phyloP scores from a whole-genome alignment of 2,329 filamentous ascomycete genomes.

The Diaporthe caulivora region DNA sequence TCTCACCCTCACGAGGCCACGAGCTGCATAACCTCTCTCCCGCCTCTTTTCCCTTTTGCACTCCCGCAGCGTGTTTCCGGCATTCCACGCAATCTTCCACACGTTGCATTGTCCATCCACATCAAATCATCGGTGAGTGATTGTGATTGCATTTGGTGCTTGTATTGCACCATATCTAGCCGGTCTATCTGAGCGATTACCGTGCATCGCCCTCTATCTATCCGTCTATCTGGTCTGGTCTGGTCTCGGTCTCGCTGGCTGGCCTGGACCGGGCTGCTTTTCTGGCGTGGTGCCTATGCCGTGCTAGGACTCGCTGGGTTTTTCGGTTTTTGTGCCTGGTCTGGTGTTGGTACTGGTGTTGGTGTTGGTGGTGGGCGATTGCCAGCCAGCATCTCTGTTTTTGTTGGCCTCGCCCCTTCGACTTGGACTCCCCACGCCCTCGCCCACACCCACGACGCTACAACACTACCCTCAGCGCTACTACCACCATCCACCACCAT shows the following conservation, averaged over 20 bases:
- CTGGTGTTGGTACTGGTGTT: too few species aligned
- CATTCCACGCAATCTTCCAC: background rate
- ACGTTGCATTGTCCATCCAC: background rate
- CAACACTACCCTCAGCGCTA: constrained; percentile 12
- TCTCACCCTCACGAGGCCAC: background rate
- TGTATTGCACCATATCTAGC: background rate
- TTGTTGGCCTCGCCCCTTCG: too few species aligned
- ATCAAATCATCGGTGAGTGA: constrained; percentile 15
- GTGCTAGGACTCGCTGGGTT: background rate
- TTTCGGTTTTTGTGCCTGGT: background rate
- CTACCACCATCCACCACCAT: background rate
- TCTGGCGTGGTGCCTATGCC: constrained; percentile 16
- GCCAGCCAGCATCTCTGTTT: background rate
- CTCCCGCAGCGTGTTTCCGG: background rate
- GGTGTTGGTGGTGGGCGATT: background rate
- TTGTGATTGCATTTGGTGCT: constrained; percentile 4
- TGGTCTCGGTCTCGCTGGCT: background rate
- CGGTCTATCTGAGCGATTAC: background rate
- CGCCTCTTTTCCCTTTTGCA: background rate
- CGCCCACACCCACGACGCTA: background rate
- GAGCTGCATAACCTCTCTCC: background rate
- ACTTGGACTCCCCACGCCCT: background rate
- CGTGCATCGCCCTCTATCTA: background rate
- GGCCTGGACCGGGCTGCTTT: constrained; percentile 1
- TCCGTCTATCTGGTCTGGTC: background rate